Evolutionary conservation across 805 yeast genomes (phyloP), one percentile per base, ranked within the genome.

Genomic region (Cyberlindnera maritima): DNA sequence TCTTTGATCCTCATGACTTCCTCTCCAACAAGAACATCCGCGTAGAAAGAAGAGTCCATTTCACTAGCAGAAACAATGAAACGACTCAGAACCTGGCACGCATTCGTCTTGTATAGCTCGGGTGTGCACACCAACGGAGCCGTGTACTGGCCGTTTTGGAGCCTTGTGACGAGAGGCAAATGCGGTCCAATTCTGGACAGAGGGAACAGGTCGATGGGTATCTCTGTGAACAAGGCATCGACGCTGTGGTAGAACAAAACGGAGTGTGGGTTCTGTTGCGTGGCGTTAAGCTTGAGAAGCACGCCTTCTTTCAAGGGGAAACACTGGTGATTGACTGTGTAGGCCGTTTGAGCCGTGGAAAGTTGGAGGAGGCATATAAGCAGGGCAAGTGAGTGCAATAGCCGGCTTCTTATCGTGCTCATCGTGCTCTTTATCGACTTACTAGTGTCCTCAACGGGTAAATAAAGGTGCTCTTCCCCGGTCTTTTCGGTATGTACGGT

Each of bases 221-320:
- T n/a, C 10, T 32, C 33, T 6, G 39, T 36, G 32, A 29, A 36
- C 9, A 42, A n/a, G 8, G 46, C 40, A 25, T 42, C 46, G 14
- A 35, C 19, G 13, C 12, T 20, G 23, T 36, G 46, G 41, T 36
- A 42, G 36, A 42, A 36, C 14, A 42, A 13, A 3, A 42, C 26
- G 2, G 46, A 17, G 15, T 17, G 39, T 15, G 46, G 36, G 11
- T 21, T 42, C 15, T 34, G 15, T 4, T 13, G 18, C 3, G 29
- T 8, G 10, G 31, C 28, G 4, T 13, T 26, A 15, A 42, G 26
- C 26, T 21, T 23, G 4, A 29, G 29, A 3, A 42, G 18, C 6
- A 37, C 31, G 19, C 46, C 46, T 18, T 36, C 28, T 15, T 15
- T 29, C n/a, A 42, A 26, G 4, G 41, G 36, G 31, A 28, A 36